Conservation (phyloP, 1,139 yeast genomes). For the Diutina scorzettiae region DNA sequence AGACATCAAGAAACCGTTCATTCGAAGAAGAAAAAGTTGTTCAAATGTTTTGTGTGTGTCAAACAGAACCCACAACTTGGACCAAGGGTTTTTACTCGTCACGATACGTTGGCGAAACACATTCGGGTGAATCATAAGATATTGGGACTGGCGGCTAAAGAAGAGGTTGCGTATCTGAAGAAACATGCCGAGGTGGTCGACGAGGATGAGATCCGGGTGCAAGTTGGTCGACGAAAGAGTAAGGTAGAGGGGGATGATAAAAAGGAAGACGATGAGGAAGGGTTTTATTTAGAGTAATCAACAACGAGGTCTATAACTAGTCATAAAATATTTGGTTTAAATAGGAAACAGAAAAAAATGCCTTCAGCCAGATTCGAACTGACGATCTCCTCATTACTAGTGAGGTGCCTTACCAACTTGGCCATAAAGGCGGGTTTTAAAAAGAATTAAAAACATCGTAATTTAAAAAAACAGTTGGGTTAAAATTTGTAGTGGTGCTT, state of each 20-base stretch:
- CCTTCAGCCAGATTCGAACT: slow-evolving; percentile 79
- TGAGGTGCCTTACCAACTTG: slow-evolving; percentile 73
- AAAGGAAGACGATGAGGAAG: slow-evolving; percentile 11
- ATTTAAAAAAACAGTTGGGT: too few species aligned
- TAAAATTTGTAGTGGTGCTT: too few species aligned
- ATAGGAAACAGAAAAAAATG: slow-evolving; percentile 21
- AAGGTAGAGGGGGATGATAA: slow-evolving; percentile 31
- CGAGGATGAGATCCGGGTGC: slow-evolving; percentile 9
- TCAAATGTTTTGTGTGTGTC: slow-evolving; percentile 78
- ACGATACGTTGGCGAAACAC: slow-evolving; percentile 91
- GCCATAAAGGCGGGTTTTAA: slow-evolving; percentile 4
- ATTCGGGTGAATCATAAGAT: slow-evolving; percentile 79
- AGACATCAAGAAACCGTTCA: slow-evolving; percentile 96
- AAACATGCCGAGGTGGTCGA: slow-evolving; percentile 32
- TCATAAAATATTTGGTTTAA: not conserved
- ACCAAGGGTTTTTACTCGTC: slow-evolving; percentile 75
- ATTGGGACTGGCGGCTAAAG: slow-evolving; percentile 53
- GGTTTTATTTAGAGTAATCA: too few species aligned
- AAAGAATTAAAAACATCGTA: too few species aligned
- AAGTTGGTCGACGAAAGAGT: slow-evolving; percentile 34
- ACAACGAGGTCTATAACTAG: too few species aligned
- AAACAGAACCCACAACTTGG: slow-evolving; percentile 41
- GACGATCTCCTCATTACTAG: slow-evolving; percentile 88
- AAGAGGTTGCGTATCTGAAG: slow-evolving; percentile 37
- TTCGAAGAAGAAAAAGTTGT: slow-evolving; percentile 75